Conservation (phyloP, 2,329 filamentous ascomycete genomes). For the Diplocarpon mali region DNA sequence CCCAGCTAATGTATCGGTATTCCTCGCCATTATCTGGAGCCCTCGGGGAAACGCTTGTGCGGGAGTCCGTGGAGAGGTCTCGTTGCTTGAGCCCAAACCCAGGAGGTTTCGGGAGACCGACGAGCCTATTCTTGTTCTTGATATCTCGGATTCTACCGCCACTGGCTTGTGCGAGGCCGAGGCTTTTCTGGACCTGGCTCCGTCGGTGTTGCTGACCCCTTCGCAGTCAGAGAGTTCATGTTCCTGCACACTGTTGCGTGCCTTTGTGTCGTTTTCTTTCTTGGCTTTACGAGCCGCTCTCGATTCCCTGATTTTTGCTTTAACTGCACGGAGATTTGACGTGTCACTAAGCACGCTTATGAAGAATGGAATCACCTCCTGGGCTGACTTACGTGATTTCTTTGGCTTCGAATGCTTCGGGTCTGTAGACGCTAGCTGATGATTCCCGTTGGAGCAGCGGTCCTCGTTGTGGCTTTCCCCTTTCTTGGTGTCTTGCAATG, state of each 20-base stretch:
- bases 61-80: neutral
- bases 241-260: neutral
- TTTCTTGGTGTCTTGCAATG: too few relatives aligned
- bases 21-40: conserved; percentile 9
- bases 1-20: conserved; percentile 1
- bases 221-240: neutral
- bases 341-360: too few relatives aligned
- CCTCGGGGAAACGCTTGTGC: conserved; percentile 4
- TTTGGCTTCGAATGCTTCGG: too few relatives aligned
- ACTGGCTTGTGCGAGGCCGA: neutral
- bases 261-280: neutral
- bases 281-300: neutral
- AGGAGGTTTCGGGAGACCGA: neutral
- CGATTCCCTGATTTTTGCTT: neutral
- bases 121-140: too few relatives aligned
- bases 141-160: too few relatives aligned
- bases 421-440: too few relatives aligned
- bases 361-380: too few relatives aligned
- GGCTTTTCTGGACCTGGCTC: neutral
- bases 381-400: too few relatives aligned
- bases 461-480: too few relatives aligned
- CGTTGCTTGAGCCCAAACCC: neutral
- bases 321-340: neutral
- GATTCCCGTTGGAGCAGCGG: too few relatives aligned
- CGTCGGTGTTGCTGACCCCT: neutral